These are phyloP conservation scores for Cladophialophora immunda DNA, from an alignment of 2,329 filamentous ascomycete genomes.

Conservation along the genomic window DNA sequence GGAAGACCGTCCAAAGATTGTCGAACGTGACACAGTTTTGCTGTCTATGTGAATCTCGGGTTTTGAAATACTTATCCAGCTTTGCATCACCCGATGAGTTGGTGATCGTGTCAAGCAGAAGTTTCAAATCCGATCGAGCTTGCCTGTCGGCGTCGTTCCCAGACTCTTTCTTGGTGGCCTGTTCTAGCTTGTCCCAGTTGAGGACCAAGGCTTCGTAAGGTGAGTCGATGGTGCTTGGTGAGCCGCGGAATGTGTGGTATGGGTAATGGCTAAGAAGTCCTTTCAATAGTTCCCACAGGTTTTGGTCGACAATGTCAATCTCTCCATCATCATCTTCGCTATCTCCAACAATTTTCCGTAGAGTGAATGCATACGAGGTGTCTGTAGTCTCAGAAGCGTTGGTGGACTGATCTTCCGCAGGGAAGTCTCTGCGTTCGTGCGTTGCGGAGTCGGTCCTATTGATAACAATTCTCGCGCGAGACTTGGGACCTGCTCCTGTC, in stretches of 20 bases:
- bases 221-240: not conserved
- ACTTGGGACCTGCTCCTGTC: not conserved
- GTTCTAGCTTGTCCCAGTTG: constrained; percentile 9
- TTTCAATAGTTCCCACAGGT: not conserved
- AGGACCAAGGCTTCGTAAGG: constrained; percentile 10
- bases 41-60: constrained; percentile 15
- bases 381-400: not conserved
- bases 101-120: constrained; percentile 23
- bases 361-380: not conserved
- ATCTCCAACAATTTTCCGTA: not conserved
- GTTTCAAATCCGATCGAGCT: constrained; percentile 23
- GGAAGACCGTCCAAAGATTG: constrained; percentile 32
- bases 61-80: constrained; percentile 17
- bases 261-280: not conserved
- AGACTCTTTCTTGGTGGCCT: constrained; percentile 3
- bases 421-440: not conserved
- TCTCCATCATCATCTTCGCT: not conserved
- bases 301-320: not conserved
- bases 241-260: constrained; percentile 8
- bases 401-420: not conserved
- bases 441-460: not conserved
- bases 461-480: not conserved
- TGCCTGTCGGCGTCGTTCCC: constrained; percentile 14
- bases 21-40: constrained; percentile 26
- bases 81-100: constrained; percentile 1